Base-by-base conservation (phyloP, 257 asterid species). In the Nicotiana tabacum region DNA sequence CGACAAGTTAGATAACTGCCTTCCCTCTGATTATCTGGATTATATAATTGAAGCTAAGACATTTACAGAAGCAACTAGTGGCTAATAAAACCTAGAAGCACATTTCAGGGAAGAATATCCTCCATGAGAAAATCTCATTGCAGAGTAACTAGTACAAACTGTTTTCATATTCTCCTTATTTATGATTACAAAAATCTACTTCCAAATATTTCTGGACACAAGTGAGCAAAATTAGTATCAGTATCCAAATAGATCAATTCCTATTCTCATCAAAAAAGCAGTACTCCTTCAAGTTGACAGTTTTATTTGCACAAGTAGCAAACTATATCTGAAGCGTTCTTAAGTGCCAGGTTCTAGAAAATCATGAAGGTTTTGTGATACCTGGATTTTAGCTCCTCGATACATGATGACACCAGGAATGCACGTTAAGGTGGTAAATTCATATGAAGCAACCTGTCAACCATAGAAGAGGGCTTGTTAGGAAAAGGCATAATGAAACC, bases 331-430 rank as follows among this genome's bases (percentile, higher is more conserved):
- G 33, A 39, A 4, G 56, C 13, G 11, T 39, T 18, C 9, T n/a
- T 5, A 18, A 39, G 77, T 39, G 32, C 33, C 56, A 69, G 57
- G 56, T 43, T 43, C 16, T n/a, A 39, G 10, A 39, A 72, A 24
- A 43, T 46, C 13, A 46, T 27, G 17, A 46, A 48, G 80, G 43
- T 48, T 48, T 21, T 11, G 8, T 55, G 57, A 60, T 88, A 96
- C 99, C 99, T 96, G 99, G 83, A 96, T 86, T 91, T 96, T 96
- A 84, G 99, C 99, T 80, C 98, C 99, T 66, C 98, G 92, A 77
- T 96, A 96, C 16, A 91, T 89, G 82, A 94, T 96, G 6, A 96
- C 99, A 85, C 99, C 99, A 85, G 99, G 99, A 89, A 96, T 96
- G 92, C 99, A 96, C 85, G 99, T 96, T 84, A 96, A 89, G 82